Base-by-base conservation (phyloP, 306 rosid genomes). In the Vigna trinervia region DNA sequence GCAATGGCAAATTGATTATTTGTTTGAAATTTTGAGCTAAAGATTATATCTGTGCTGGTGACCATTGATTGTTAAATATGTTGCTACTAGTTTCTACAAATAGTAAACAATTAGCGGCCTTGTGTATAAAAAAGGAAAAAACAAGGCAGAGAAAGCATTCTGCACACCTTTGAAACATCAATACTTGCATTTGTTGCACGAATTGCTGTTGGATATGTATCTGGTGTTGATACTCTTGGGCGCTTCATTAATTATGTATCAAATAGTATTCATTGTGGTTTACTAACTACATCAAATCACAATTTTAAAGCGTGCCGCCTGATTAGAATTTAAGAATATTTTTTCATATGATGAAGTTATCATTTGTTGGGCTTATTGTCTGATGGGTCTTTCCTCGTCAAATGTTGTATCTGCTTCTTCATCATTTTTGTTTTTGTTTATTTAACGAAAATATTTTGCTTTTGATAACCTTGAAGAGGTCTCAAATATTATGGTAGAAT, bases 151-250 rank as follows among this genome's bases (percentile, higher is more conserved):
- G 52, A 53, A 14, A 1, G 22, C 12, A 71, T 22, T 54, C 17
- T 32, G 20, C 30, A 20, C 14, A 20, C 61, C 61, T 54, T 20
- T 22, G 13, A 54, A 53, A 54, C 30, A 54, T 2, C 12, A 1
- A 54, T 54, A 56, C 60, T 20, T 56, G 62, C 34, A 56, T 57
- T 57, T 57, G 63, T 57, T 57, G 12, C 63, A 10, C 23, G 63
- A 11, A 23, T 57, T 32, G 4, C 1, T 23, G 12, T 57, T 57
- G 38, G 36, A 23, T 26, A 1, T 57, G 36, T 57, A 22, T 12
- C 1, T 23, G 5, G 12, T 23, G 23, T 57, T 57, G 7, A 23
- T 11, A 23, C 15, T 56, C 38, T 57, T 11, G 36, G 38, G 12
- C 5, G 26, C 63, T 57, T 4, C 36, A 19, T 26, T 1, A 11